Percentiles rank a stretch among this genome's conserved stretches.
phyloP scores from a whole-genome alignment of 805 yeast species.

The Barnettozyma vustinii region DNA sequence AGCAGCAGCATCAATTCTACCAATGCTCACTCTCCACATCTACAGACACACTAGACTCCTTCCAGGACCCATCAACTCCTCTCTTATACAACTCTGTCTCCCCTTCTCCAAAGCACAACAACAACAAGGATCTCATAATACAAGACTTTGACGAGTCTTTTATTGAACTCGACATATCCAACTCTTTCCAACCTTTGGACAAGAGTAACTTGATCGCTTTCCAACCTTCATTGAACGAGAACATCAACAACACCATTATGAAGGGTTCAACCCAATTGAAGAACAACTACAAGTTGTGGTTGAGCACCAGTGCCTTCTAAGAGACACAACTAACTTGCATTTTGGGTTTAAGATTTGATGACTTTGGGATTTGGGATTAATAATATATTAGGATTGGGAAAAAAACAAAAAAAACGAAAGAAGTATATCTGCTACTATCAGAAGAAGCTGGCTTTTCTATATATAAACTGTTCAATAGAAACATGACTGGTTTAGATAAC shows the following conservation, averaged over 20 bases:
- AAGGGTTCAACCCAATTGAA: constrained; percentile 21
- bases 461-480: neutral
- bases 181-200: constrained; percentile 6
- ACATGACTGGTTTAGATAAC: neutral
- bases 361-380: neutral
- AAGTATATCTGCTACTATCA: neutral
- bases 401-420: too few relatives aligned
- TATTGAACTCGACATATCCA: constrained; percentile 19
- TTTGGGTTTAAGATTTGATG: constrained; percentile 1
- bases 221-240: constrained; percentile 3
- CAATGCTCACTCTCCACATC: constrained; percentile 1
- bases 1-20: constrained; percentile 6
- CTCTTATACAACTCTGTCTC: constrained; percentile 23
- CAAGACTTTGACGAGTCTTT: constrained; percentile 19
- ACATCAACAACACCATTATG: constrained; percentile 17
- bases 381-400: neutral
- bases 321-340: neutral
- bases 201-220: constrained; percentile 6
- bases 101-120: constrained; percentile 14
- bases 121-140: constrained; percentile 10
- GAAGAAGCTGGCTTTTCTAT: neutral
- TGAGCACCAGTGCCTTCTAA: constrained; percentile 5
- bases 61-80: constrained; percentile 20
- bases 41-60: constrained; percentile 12
- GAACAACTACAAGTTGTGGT: constrained; percentile 26